Evolutionary conservation across 2,329 filamentous ascomycete genomes (phyloP).

Genomic region (Pezicula carpinea): DNA sequence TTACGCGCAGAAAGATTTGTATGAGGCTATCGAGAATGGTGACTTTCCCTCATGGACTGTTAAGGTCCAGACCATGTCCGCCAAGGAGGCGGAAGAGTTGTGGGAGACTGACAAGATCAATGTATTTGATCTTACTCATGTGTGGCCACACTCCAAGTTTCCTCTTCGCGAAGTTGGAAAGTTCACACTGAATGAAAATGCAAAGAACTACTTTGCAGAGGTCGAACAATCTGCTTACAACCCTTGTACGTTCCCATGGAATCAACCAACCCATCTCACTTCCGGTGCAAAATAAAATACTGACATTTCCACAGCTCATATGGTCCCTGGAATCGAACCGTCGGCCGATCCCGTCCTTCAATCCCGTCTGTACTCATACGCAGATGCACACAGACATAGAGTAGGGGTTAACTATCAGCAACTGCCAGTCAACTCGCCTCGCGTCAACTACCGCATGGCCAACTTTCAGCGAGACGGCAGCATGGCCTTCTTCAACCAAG

Average conservation of each 20-base stretch:
- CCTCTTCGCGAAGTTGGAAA: constrained; percentile 46
- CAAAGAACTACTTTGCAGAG: constrained; percentile 55
- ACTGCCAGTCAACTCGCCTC: constrained; percentile 38
- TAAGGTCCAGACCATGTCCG: constrained; percentile 48
- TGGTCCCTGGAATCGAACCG: constrained; percentile 61
- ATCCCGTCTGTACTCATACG: constrained; percentile 64
- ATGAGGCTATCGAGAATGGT: constrained; percentile 46
- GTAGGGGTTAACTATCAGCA: constrained; percentile 55
- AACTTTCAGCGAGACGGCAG: constrained; percentile 34
- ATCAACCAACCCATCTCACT: too few species aligned
- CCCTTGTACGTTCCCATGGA: constrained; percentile 30
- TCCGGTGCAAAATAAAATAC: too few species aligned
- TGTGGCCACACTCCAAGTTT: constrained; percentile 43
- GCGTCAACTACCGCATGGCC: constrained; percentile 28
- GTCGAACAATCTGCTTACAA: constrained; percentile 67
- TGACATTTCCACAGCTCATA: constrained; percentile 36
- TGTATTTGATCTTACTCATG: constrained; percentile 49
- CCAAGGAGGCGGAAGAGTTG: constrained; percentile 46
- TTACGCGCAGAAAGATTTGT: constrained; percentile 46
- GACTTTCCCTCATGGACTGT: constrained; percentile 51
- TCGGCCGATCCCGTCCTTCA: constrained; percentile 66
- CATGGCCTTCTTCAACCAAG: constrained; percentile 40
- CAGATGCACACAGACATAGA: constrained; percentile 55
- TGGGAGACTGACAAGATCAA: constrained; percentile 37
- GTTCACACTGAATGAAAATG: constrained; percentile 43